Evolutionary conservation across 1,284 basidiomycete genomes (phyloP).

Genomic region (Kwoniella shivajii): DNA sequence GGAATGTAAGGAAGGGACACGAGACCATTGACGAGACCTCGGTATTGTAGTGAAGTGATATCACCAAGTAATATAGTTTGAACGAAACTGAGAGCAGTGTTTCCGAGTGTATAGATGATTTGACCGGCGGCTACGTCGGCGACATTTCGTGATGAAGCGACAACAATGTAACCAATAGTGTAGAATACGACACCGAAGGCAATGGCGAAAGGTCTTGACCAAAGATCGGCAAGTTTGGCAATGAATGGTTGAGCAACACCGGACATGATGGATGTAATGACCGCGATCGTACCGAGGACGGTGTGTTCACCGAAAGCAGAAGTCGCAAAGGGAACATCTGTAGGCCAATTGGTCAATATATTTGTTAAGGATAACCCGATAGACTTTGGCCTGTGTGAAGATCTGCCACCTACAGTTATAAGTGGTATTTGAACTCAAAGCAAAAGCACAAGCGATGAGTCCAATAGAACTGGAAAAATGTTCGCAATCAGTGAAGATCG

Average conservation of each 20-base stretch:
- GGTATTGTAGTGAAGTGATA: constrained; percentile 74
- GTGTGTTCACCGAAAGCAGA: constrained; percentile 48
- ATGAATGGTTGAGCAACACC: constrained; percentile 49
- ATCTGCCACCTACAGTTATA: constrained; percentile 21
- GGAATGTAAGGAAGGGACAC: constrained; percentile 66
- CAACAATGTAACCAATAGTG: constrained; percentile 43
- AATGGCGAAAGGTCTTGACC: constrained; percentile 35
- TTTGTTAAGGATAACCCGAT: neutral
- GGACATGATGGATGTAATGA: constrained; percentile 45
- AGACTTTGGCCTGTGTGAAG: too few species aligned
- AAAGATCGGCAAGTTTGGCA: constrained; percentile 43
- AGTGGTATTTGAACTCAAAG: constrained; percentile 35
- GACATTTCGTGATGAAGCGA: constrained; percentile 38
- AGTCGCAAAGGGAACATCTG: constrained; percentile 43
- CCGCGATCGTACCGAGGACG: constrained; percentile 43
- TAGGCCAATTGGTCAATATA: neutral
- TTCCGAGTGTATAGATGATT: constrained; percentile 46
- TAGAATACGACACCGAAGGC: constrained; percentile 37
- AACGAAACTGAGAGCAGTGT: constrained; percentile 40
- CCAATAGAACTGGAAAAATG: constrained; percentile 24
- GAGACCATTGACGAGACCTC: constrained; percentile 71
- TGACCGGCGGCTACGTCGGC: constrained; percentile 41
- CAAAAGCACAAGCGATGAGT: constrained; percentile 34
- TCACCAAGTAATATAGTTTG: constrained; percentile 59
- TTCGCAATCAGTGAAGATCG: neutral